Conservation (phyloP, 345 rosid genomes). For the Dipteronia dyeriana region DNA sequence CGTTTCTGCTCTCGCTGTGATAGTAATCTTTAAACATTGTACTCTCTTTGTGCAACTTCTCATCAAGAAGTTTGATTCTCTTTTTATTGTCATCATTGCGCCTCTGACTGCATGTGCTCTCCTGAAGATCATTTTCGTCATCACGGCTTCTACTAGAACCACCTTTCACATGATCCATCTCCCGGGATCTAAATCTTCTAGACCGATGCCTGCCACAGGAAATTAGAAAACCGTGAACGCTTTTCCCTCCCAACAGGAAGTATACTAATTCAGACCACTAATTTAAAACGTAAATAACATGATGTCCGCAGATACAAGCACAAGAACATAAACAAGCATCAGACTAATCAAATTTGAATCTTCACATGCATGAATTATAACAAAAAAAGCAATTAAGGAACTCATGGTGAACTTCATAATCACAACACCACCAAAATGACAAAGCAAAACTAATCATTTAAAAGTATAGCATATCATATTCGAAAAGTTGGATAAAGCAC, state of each 20-base stretch:
- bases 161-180: conserved; percentile 23
- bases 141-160: conserved; percentile 34
- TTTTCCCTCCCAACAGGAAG: neutral
- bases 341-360: neutral
- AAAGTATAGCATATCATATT: neutral
- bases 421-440: neutral
- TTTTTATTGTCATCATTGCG: conserved; percentile 14
- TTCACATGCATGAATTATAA: neutral
- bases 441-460: neutral
- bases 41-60: conserved; percentile 14
- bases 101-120: conserved; percentile 19
- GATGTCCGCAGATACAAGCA: neutral
- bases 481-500: neutral
- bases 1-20: conserved; percentile 33
- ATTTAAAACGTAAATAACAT: neutral
- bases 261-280: neutral
- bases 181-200: conserved; percentile 56
- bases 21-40: conserved; percentile 16
- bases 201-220: conserved; percentile 40
- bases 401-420: neutral
- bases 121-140: conserved; percentile 25
- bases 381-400: neutral
- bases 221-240: conserved; percentile 17
- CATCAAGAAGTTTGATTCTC: conserved; percentile 8
- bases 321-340: neutral